Evolutionary conservation across 2,329 filamentous ascomycete species (phyloP).

Genomic region (Lasiodiplodia citricola): DNA sequence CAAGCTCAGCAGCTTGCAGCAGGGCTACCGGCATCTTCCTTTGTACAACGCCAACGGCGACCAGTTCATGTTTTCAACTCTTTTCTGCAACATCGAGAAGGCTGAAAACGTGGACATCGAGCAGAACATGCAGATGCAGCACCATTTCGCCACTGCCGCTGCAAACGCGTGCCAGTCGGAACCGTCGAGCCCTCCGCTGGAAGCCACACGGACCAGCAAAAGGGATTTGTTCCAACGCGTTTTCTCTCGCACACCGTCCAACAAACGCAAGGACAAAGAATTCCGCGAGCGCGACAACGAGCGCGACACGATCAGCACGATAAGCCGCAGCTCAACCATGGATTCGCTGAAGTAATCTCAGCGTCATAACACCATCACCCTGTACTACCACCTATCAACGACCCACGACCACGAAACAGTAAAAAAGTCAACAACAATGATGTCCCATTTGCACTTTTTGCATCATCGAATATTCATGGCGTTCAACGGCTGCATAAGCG

Average conservation of each 20-base stretch:
- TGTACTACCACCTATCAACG: slow-evolving; percentile 17
- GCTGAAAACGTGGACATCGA: slow-evolving; percentile 54
- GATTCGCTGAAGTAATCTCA: slow-evolving; percentile 30
- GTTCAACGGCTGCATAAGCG: slow-evolving; percentile 21
- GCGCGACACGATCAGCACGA: slow-evolving; percentile 30
- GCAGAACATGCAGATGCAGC: slow-evolving; percentile 30
- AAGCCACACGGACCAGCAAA: slow-evolving; percentile 33
- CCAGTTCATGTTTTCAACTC: slow-evolving; percentile 90
- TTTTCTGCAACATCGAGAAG: slow-evolving; percentile 87
- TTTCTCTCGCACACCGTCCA: slow-evolving; percentile 51
- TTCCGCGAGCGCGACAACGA: slow-evolving; percentile 38
- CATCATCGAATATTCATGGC: slow-evolving; percentile 5
- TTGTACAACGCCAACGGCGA: slow-evolving; percentile 88
- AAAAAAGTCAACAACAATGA: slow-evolving; percentile 16
- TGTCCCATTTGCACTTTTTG: slow-evolving; percentile 1
- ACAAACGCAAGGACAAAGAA: slow-evolving; percentile 44
- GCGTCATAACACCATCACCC: slow-evolving; percentile 7
- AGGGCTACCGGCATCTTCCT: slow-evolving; percentile 91
- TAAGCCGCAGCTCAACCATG: slow-evolving; percentile 45
- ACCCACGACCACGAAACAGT: slow-evolving; percentile 23
- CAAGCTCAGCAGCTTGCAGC: slow-evolving; percentile 85
- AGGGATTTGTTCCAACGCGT: slow-evolving; percentile 48
- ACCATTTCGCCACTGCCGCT: slow-evolving; percentile 20
- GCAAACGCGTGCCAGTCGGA: slow-evolving; percentile 32
- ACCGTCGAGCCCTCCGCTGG: slow-evolving; percentile 40